Evolutionary conservation across 345 rosid genomes (phyloP).

Genomic region (Populus simonii): DNA sequence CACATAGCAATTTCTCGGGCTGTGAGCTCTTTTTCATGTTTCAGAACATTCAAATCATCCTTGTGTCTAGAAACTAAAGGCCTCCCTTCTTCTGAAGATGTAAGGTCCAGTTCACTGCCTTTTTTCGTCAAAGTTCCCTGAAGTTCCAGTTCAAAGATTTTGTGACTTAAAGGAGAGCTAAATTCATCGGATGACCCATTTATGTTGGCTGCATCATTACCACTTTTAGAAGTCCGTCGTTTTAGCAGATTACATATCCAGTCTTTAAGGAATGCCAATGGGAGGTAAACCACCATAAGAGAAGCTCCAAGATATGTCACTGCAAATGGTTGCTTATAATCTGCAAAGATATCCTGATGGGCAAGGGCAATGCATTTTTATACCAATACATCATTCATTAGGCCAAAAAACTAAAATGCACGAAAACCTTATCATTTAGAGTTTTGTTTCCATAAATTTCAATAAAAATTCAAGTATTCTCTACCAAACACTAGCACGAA

Average conservation of each 20-base stretch:
- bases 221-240: constrained; percentile 45
- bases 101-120: constrained; percentile 62
- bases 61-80: constrained; percentile 58
- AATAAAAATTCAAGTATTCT: background rate
- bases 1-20: constrained; percentile 65
- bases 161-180: constrained; percentile 55
- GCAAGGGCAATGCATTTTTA: background rate
- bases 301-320: constrained; percentile 99
- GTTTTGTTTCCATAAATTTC: background rate
- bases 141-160: constrained; percentile 70
- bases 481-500: background rate
- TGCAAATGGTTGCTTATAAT: constrained; percentile 95
- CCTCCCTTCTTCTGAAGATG: constrained; percentile 55
- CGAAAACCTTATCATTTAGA: background rate
- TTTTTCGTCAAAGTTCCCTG: constrained; percentile 66
- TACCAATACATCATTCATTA: background rate
- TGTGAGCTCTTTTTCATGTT: constrained; percentile 53
- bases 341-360: constrained; percentile 78
- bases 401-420: background rate
- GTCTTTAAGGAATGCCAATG: constrained; percentile 83
- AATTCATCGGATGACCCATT: constrained; percentile 50
- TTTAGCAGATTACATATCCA: constrained; percentile 60
- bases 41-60: constrained; percentile 49
- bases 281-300: constrained; percentile 94
- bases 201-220: constrained; percentile 38